Evolutionary conservation across 2,329 filamentous ascomycete genomes (phyloP), one percentile per base, ranked within the genome.

Genomic region (Leptodontidium sp.): DNA sequence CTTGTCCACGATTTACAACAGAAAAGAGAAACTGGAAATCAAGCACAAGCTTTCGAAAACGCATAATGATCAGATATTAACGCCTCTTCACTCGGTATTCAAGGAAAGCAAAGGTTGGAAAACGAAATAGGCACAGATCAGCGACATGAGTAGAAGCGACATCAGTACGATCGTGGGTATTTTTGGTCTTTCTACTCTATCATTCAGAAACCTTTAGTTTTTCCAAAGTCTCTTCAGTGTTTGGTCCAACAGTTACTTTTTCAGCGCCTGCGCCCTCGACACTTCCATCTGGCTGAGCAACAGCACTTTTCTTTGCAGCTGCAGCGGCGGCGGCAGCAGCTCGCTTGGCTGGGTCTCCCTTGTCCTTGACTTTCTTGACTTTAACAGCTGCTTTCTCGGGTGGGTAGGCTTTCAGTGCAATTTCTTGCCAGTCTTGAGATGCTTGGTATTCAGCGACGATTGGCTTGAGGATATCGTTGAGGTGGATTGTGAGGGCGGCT

Each of bases 391-490:
- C 92, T 83, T 93, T 90, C 78, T 87, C 86, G 73, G 88, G 86
- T 21, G 96, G 96, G 86, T 98, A 99, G 38, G 94, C 96, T 78
- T 91, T 90, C 64, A 87, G 79, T 62, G 90, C 87, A 65, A 93
- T 86, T 67, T 90, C 88, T 81, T 97, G 91, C 94, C 94, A 98
- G 77, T 94, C 93, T 38, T 86, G 77, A 0, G 87, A 91, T 0
- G 85, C 86, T 71, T 91, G 82, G 82, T 88, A 98, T 6, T 90
- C 90, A 2, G 84, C 86, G 73, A 91, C 90, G 69, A 99, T 95
- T 1, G 95, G 93, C 1, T 86, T 88, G 67, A 97, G 85, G 14
- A 98, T 86, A 49, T 87, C 84, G 73, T 88, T 89, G 24, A 99
- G 86, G 11, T 89, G 93, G 64, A 88, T 86, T 5, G 91, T 87